Conservation (phyloP, 2,329 filamentous ascomycete species). For the Leptoxyphium fumago region DNA sequence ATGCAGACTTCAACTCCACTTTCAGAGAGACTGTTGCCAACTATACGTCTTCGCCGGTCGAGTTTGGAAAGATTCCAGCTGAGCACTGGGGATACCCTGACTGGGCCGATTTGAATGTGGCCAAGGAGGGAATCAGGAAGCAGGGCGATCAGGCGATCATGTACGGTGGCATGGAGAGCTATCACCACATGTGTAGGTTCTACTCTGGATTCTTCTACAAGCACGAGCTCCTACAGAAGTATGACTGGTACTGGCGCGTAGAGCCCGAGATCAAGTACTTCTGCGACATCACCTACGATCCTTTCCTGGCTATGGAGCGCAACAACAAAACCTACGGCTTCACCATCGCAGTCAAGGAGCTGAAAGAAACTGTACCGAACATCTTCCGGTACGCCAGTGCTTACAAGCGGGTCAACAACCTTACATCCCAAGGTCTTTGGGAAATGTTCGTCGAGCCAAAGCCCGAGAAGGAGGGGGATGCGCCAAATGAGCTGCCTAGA, state of each 20-base stretch:
- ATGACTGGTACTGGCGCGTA: slow-evolving; percentile 99
- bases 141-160: slow-evolving; percentile 96
- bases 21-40: slow-evolving; percentile 83
- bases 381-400: slow-evolving; percentile 98
- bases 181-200: slow-evolving; percentile 98
- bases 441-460: slow-evolving; percentile 92
- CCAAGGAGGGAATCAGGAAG: slow-evolving; percentile 89
- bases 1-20: slow-evolving; percentile 87
- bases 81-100: slow-evolving; percentile 95
- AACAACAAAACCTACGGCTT: slow-evolving; percentile 97
- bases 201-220: slow-evolving; percentile 99
- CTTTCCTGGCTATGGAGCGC: slow-evolving; percentile 88
- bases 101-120: slow-evolving; percentile 88
- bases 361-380: slow-evolving; percentile 94
- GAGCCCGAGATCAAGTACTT: slow-evolving; percentile 99
- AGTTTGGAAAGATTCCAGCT: slow-evolving; percentile 85
- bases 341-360: slow-evolving; percentile 95
- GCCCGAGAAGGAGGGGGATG: slow-evolving; percentile 34
- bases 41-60: slow-evolving; percentile 73
- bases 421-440: slow-evolving; percentile 86
- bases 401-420: slow-evolving; percentile 83
- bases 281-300: slow-evolving; percentile 98
- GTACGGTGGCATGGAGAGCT: slow-evolving; percentile 98
- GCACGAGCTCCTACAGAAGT: slow-evolving; percentile 84
- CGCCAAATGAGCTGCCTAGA: slow-evolving; percentile 25